Evolutionary conservation across 805 yeast species (phyloP).

Genomic region (Sugiyamaella smithiae): DNA sequence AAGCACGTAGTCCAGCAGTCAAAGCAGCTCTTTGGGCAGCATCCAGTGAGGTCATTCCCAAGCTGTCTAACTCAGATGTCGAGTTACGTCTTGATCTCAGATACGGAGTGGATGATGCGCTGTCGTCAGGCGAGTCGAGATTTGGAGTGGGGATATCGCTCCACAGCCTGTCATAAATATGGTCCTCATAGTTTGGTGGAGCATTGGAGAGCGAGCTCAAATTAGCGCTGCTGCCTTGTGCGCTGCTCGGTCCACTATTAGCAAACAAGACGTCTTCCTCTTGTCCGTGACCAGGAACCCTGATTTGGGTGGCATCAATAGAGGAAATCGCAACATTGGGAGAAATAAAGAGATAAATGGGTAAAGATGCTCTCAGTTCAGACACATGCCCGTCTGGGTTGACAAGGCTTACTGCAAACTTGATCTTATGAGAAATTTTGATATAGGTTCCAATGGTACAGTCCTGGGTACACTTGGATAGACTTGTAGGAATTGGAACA

Average conservation of each 20-base stretch:
- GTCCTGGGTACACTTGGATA: conserved; percentile 82
- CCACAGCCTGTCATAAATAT: conserved; percentile 75
- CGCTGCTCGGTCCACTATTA: background rate
- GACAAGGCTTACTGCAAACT: conserved; percentile 70
- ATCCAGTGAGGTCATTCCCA: conserved; percentile 31
- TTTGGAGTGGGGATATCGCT: conserved; percentile 48
- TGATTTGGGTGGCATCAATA: conserved; percentile 27
- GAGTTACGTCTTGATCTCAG: conserved; percentile 35
- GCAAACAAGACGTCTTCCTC: conserved; percentile 14
- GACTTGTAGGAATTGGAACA: conserved; percentile 66
- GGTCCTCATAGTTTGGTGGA: conserved; percentile 79
- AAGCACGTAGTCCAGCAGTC: conserved; percentile 38
- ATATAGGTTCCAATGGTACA: conserved; percentile 66
- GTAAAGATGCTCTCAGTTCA: conserved; percentile 86
- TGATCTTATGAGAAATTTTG: conserved; percentile 84
- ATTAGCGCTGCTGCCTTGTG: conserved; percentile 12
- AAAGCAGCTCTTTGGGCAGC: conserved; percentile 37
- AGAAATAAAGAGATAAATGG: conserved; percentile 68
- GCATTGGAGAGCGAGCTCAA: conserved; percentile 43
- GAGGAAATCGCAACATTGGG: conserved; percentile 79
- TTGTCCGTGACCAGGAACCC: conserved; percentile 14
- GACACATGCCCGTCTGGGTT: conserved; percentile 93
- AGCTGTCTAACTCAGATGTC: conserved; percentile 25
- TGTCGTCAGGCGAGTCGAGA: conserved; percentile 37
- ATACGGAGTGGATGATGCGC: conserved; percentile 39